Percentiles rank a stretch among this genome's conserved stretches.
These are phyloP conservation scores for Phialophora verrucosa DNA, from an alignment of 2,329 filamentous ascomycete genomes.

Conservation along the genomic window DNA sequence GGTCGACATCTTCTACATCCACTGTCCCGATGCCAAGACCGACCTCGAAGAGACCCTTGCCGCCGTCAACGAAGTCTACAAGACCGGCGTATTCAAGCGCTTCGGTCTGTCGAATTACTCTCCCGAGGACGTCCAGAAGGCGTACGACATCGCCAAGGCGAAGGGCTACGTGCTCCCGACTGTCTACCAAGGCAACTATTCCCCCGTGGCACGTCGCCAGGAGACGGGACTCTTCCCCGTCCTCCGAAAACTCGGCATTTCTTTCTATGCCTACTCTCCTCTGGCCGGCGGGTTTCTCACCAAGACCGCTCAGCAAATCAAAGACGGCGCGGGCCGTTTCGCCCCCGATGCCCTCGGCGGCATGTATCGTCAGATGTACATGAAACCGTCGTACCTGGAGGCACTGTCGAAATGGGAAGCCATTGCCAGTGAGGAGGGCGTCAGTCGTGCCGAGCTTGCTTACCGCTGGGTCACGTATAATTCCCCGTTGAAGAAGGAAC, in stretches of 20 bases:
- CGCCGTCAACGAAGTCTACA: constrained; percentile 45
- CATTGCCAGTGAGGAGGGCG: constrained; percentile 38
- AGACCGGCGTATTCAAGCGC: constrained; percentile 42
- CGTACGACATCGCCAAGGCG: constrained; percentile 45
- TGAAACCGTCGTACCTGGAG: constrained; percentile 40
- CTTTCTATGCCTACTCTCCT: constrained; percentile 42
- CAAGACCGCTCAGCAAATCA: constrained; percentile 42
- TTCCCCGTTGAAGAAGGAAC: constrained; percentile 40
- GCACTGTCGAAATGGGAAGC: constrained; percentile 45
- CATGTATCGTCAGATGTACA: constrained; percentile 40
- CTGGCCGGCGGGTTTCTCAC: constrained; percentile 48
- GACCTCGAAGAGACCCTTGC: constrained; percentile 47
- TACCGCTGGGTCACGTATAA: constrained; percentile 47
- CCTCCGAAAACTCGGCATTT: constrained; percentile 44
- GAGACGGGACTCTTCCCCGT: constrained; percentile 48
- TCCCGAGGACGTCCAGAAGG: constrained; percentile 42
- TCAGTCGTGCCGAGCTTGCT: constrained; percentile 45
- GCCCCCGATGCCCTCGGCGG: constrained; percentile 40
- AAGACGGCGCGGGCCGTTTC: constrained; percentile 43
- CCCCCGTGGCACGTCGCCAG: constrained; percentile 44
- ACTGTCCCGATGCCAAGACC: constrained; percentile 44
- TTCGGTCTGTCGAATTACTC: constrained; percentile 50
- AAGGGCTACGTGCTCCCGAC: constrained; percentile 46
- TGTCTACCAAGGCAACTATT: constrained; percentile 52
- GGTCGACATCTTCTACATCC: constrained; percentile 48